phyloP scores from a whole-genome alignment of 495 filamentous ascomycete species.

The Aspergillus conjunctus region DNA sequence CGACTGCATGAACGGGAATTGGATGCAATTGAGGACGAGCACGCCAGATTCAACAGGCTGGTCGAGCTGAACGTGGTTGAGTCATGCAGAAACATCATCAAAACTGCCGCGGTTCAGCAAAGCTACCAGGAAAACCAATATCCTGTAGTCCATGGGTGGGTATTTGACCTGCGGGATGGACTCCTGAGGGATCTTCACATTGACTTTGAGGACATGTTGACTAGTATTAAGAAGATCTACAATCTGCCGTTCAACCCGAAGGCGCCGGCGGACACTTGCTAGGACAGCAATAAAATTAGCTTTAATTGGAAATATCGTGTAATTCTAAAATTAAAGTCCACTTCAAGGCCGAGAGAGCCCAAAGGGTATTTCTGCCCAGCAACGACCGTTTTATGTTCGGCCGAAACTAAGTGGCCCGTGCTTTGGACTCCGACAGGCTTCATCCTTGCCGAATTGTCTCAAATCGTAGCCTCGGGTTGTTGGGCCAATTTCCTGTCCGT shows the following conservation, averaged over 20 bases:
- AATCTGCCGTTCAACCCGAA: slow-evolving; percentile 16
- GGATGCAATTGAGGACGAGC: slow-evolving; percentile 53
- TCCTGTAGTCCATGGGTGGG: slow-evolving; percentile 67
- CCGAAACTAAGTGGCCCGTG: too few relatives aligned
- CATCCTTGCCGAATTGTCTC: too few relatives aligned
- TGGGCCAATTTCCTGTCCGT: too few relatives aligned
- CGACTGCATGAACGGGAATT: slow-evolving; percentile 44
- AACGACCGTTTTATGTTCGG: too few relatives aligned
- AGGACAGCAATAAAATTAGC: too few relatives aligned
- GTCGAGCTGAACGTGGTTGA: slow-evolving; percentile 68
- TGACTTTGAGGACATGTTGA: slow-evolving; percentile 36
- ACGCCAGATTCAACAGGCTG: slow-evolving; percentile 52
- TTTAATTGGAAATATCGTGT: too few relatives aligned
- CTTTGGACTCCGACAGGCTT: too few relatives aligned
- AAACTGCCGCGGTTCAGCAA: slow-evolving; percentile 60
- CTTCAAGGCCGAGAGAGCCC: too few relatives aligned
- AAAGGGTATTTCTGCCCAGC: too few relatives aligned
- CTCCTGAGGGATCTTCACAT: slow-evolving; percentile 56
- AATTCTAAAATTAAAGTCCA: too few relatives aligned
- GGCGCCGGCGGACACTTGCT: too few relatives aligned
- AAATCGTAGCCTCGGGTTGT: too few relatives aligned
- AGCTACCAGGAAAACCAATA: slow-evolving; percentile 63
- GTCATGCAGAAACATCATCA: slow-evolving; percentile 62
- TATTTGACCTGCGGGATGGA: slow-evolving; percentile 65
- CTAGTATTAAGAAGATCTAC: slow-evolving; percentile 40